Evolutionary conservation across 345 rosid species (phyloP).

Genomic region (Abelmoschus esculentus): DNA sequence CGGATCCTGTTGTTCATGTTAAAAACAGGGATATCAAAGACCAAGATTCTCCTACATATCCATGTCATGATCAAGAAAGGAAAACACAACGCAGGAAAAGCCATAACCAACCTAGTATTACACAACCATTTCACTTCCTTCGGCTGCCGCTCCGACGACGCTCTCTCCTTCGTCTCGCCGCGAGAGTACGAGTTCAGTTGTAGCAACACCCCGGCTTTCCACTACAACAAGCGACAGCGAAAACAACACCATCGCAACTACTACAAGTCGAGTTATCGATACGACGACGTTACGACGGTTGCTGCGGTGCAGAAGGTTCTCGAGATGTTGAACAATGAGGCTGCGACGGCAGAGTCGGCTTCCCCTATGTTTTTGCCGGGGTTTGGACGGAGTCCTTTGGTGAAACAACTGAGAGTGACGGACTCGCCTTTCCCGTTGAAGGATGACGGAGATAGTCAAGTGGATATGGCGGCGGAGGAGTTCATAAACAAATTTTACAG

Average conservation of each 20-base stretch:
- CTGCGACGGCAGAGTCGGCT: constrained; percentile 18
- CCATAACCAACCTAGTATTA: constrained; percentile 32
- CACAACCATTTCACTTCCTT: constrained; percentile 30
- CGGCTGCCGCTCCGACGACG: constrained; percentile 62
- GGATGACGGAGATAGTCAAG: constrained; percentile 47
- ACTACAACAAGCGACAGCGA: constrained; percentile 16
- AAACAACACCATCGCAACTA: constrained; percentile 26
- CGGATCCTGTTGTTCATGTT: constrained; percentile 36
- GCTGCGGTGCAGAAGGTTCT: constrained; percentile 55
- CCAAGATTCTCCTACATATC: constrained; percentile 38
- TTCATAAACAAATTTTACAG: constrained; percentile 72
- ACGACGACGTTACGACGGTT: constrained; percentile 43
- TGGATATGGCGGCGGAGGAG: constrained; percentile 83
- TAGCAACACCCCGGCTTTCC: constrained; percentile 73
- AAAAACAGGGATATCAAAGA: constrained; percentile 44
- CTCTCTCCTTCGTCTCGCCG: constrained; percentile 55
- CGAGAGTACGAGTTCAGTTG: constrained; percentile 91
- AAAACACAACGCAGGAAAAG: constrained; percentile 42
- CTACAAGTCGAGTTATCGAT: constrained; percentile 13
- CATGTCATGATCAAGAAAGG: constrained; percentile 39
- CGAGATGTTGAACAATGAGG: constrained; percentile 44
- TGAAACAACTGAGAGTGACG: constrained; percentile 51
- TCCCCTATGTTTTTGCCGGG: constrained; percentile 45
- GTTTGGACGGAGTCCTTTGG: constrained; percentile 60
- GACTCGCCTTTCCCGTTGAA: constrained; percentile 65